Conservation (phyloP, 2,329 filamentous ascomycete genomes). For the Sporothrix brunneoviolacea region DNA sequence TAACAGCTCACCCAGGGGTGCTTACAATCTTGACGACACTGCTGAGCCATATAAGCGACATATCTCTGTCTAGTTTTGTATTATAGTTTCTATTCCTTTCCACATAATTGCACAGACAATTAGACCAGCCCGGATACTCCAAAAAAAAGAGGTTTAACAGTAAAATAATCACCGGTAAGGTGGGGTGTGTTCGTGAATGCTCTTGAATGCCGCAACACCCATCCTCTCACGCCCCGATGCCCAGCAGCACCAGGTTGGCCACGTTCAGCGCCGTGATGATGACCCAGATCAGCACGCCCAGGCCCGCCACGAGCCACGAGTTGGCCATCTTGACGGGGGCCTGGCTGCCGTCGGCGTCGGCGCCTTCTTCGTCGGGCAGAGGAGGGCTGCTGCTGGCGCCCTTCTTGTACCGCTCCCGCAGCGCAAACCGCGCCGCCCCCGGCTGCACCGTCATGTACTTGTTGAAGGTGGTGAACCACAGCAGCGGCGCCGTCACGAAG, state of each 20-base stretch:
- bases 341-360: neutral
- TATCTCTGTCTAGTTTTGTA: no score
- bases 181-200: no score
- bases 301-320: slow-evolving; percentile 52
- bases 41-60: no score
- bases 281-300: slow-evolving; percentile 60
- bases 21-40: no score
- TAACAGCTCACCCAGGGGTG: no score
- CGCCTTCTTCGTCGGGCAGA: slow-evolving; percentile 12
- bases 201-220: no score
- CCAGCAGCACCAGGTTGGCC: slow-evolving; percentile 64
- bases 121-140: no score
- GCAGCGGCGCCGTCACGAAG: slow-evolving; percentile 73
- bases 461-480: slow-evolving; percentile 76
- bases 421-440: slow-evolving; percentile 32
- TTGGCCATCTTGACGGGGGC: slow-evolving; percentile 60
- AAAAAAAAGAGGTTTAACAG: no score
- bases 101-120: no score
- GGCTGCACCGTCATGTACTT: slow-evolving; percentile 70
- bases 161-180: no score
- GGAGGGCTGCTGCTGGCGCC: slow-evolving; percentile 17
- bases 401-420: slow-evolving; percentile 13
- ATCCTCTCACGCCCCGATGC: no score
- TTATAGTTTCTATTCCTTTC: no score
- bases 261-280: slow-evolving; percentile 72